Conservation (phyloP, 495 filamentous ascomycete genomes). For the Peziza echinospora region DNA sequence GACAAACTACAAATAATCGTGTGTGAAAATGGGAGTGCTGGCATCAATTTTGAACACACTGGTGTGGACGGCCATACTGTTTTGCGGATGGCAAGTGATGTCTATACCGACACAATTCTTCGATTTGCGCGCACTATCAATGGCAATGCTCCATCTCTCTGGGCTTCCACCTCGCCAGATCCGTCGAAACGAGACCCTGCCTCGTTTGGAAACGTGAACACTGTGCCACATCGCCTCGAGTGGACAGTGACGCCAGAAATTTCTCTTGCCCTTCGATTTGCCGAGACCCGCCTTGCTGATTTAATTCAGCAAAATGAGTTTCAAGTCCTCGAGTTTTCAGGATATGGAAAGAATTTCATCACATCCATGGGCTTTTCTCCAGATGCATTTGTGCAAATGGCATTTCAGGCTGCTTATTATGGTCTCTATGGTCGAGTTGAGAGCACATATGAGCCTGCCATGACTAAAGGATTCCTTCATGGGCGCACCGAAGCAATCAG, state of each 20-base stretch:
- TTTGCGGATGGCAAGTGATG: constrained; percentile 79
- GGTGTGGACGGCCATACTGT: constrained; percentile 97
- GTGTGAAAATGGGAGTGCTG: constrained; percentile 92
- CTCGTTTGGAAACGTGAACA: constrained; percentile 85
- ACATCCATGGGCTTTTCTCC: constrained; percentile 92
- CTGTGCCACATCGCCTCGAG: constrained; percentile 85
- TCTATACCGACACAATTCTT: constrained; percentile 96
- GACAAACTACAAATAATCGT: constrained; percentile 99
- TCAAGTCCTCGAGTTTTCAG: constrained; percentile 65
- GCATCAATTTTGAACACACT: constrained; percentile 98
- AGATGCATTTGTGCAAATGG: constrained; percentile 97
- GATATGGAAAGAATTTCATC: constrained; percentile 93
- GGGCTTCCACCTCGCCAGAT: constrained; percentile 79
- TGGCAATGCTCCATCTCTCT: constrained; percentile 73
- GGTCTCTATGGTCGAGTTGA: constrained; percentile 86
- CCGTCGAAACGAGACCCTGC: constrained; percentile 82
- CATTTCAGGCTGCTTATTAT: constrained; percentile 96
- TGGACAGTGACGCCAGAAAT: constrained; percentile 95
- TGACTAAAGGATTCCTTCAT: constrained; percentile 88
- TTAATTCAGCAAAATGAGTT: constrained; percentile 95
- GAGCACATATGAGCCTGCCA: constrained; percentile 91
- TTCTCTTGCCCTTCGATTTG: constrained; percentile 76
- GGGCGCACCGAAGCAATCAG: constrained; percentile 88
- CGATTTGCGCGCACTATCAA: constrained; percentile 93
- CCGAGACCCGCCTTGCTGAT: constrained; percentile 84